Evolutionary conservation across 2,329 filamentous ascomycete genomes (phyloP).

Genomic region (Hypoxylon sp.): DNA sequence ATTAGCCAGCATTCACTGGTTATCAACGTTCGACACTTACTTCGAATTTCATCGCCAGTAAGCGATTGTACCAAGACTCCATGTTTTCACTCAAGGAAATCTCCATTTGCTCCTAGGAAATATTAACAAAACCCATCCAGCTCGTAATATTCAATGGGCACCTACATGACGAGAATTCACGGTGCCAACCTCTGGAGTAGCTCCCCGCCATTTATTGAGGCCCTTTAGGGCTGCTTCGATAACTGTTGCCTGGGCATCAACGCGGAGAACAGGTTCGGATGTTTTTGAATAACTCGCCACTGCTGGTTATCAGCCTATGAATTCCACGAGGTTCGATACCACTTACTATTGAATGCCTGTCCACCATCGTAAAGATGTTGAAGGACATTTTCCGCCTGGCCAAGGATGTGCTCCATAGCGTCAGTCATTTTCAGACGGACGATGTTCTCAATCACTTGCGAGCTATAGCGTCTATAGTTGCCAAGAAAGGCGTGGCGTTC

Average conservation of each 20-base stretch:
- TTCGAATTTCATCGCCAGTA: conserved; percentile 79
- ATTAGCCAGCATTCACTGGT: conserved; percentile 35
- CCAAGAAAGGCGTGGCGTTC: conserved; percentile 95
- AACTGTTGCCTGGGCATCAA: conserved; percentile 90
- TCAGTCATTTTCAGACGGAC: conserved; percentile 85
- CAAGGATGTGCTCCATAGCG: conserved; percentile 88
- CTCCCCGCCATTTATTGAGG: conserved; percentile 80
- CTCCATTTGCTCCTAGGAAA: conserved; percentile 61
- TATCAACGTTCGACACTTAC: conserved; percentile 47
- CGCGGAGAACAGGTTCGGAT: conserved; percentile 77
- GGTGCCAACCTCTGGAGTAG: conserved; percentile 26
- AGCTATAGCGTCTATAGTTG: conserved; percentile 93
- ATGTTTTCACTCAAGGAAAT: conserved; percentile 71
- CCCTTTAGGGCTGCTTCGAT: conserved; percentile 91
- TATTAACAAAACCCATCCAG: conserved; percentile 38
- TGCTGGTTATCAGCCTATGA: conserved; percentile 47
- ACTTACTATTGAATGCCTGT: conserved; percentile 73
- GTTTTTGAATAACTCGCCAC: conserved; percentile 73
- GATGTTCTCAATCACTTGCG: conserved; percentile 86
- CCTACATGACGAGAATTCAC: conserved; percentile 41
- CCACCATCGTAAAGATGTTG: conserved; percentile 79
- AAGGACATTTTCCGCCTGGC: conserved; percentile 78
- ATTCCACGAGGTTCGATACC: conserved; percentile 1
- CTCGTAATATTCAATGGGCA: neutral
- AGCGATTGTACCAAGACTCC: conserved; percentile 77